These are phyloP conservation scores for Marsdenia floribunda DNA, from an alignment of 257 asterid genomes.

Conservation along the genomic window DNA sequence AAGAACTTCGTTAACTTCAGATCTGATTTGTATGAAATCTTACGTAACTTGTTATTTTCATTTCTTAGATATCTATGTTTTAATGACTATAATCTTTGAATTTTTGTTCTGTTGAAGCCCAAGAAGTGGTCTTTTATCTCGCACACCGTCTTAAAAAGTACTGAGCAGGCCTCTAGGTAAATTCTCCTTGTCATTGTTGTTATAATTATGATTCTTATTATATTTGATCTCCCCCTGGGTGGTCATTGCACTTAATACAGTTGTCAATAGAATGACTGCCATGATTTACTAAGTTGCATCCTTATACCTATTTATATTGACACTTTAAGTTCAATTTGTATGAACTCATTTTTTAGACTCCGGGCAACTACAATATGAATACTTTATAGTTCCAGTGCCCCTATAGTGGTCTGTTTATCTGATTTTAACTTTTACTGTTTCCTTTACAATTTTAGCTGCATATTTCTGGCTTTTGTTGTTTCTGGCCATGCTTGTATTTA, in stretches of 20 bases:
- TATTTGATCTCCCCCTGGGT: constrained; percentile 3
- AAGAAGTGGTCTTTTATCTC: constrained; percentile 88
- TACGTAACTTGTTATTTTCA: not conserved
- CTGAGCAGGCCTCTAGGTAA: constrained; percentile 82
- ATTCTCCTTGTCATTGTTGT: not conserved
- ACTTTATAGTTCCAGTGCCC: not conserved
- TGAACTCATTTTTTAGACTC: not conserved
- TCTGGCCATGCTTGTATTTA: not conserved
- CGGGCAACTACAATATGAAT: not conserved
- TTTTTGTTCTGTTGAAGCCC: constrained; percentile 54
- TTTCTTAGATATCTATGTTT: not conserved
- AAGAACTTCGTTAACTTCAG: not conserved
- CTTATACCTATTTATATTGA: not conserved
- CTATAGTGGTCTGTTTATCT: not conserved
- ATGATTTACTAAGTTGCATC: not conserved
- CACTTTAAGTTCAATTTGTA: not conserved
- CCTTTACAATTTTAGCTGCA: not conserved
- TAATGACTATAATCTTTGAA: not conserved
- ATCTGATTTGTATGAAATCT: not conserved
- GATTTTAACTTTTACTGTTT: not conserved
- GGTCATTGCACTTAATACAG: not conserved
- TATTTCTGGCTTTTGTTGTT: not conserved
- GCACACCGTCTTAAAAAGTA: constrained; percentile 72
- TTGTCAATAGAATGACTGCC: not conserved
- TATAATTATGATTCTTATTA: not conserved